A percentile compares a stretch with the other conserved stretches of the same genome.
Evolutionary conservation across 208 protist species (phyloP).

Genomic region (Zelonia costaricensis): DNA sequence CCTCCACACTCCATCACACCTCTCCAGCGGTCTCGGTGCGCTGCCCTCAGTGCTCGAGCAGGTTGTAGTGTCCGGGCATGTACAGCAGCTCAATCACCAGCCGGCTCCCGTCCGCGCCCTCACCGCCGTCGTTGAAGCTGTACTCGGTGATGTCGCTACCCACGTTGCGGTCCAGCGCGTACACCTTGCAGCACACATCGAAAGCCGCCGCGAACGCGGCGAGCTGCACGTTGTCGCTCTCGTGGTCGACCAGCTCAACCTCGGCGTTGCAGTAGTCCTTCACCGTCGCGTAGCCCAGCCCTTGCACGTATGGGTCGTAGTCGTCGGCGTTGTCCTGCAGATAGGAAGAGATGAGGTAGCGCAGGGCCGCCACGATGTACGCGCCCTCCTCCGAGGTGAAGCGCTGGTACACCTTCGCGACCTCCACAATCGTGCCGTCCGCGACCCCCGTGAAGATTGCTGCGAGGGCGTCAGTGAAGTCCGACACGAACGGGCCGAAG

Average conservation of each 20-base stretch:
- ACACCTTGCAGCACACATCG: conserved; percentile 47
- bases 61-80: conserved; percentile 83
- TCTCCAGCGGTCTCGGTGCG: too few relatives aligned
- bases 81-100: conserved; percentile 59
- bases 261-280: conserved; percentile 70
- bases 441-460: conserved; percentile 35
- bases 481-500: conserved; percentile 72
- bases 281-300: conserved; percentile 53
- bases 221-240: conserved; percentile 82
- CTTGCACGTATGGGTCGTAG: conserved; percentile 79
- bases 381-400: conserved; percentile 36
- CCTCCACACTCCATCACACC: neutral
- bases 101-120: neutral
- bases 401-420: conserved; percentile 18
- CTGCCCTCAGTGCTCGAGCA: conserved; percentile 44
- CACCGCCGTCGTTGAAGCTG: conserved; percentile 20
- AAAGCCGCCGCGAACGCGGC: conserved; percentile 71
- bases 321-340: conserved; percentile 58
- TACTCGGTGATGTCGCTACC: conserved; percentile 33
- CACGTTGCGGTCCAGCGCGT: conserved; percentile 59
- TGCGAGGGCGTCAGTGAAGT: conserved; percentile 68
- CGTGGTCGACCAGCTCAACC: conserved; percentile 77
- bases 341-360: conserved; percentile 76
- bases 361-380: conserved; percentile 73
- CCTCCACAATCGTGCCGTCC: conserved; percentile 19